These are phyloP conservation scores for Calonectria honghensis DNA, from an alignment of 2,329 filamentous ascomycete genomes.

Conservation along the genomic window DNA sequence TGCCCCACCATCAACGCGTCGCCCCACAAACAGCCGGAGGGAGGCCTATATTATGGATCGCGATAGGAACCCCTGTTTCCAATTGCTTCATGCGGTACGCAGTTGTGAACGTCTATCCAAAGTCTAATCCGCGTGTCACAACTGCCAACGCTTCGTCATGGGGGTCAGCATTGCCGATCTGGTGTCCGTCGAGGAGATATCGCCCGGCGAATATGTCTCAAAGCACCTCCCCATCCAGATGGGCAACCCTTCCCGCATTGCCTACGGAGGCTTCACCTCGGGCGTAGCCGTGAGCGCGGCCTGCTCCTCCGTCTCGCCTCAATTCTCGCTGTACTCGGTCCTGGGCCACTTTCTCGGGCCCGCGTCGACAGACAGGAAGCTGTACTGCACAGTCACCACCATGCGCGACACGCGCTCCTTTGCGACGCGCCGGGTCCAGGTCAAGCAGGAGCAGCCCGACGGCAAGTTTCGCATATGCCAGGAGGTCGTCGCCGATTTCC, in stretches of 20 bases:
- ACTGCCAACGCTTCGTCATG: conserved; percentile 38
- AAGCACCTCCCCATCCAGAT: conserved; percentile 54
- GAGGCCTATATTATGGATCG: conserved; percentile 1
- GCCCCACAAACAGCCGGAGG: conserved; percentile 25
- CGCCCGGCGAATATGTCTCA: conserved; percentile 53
- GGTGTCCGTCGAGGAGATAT: conserved; percentile 49
- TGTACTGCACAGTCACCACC: conserved; percentile 60
- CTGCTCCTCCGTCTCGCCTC: conserved; percentile 58
- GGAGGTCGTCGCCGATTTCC: conserved; percentile 68
- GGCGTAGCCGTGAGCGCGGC: conserved; percentile 65
- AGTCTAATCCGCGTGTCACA: neutral
- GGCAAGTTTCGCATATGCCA: conserved; percentile 62
- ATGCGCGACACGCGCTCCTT: conserved; percentile 68
- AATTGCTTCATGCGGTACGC: neutral
- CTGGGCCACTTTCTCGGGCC: conserved; percentile 69
- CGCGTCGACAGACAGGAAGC: conserved; percentile 61
- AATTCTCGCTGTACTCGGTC: conserved; percentile 66
- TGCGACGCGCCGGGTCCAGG: conserved; percentile 66
- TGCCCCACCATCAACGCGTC: conserved; percentile 5
- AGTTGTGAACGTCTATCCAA: neutral
- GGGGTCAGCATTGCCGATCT: conserved; percentile 43
- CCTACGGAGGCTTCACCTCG: conserved; percentile 68
- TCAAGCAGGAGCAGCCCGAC: conserved; percentile 63
- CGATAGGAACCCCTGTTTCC: neutral
- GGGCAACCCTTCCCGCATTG: conserved; percentile 60